A percentile compares a stretch with the other conserved stretches of the same genome.
Evolutionary conservation across 2,329 filamentous ascomycete species (phyloP).

Genomic region (Botrytis hyacinthi): DNA sequence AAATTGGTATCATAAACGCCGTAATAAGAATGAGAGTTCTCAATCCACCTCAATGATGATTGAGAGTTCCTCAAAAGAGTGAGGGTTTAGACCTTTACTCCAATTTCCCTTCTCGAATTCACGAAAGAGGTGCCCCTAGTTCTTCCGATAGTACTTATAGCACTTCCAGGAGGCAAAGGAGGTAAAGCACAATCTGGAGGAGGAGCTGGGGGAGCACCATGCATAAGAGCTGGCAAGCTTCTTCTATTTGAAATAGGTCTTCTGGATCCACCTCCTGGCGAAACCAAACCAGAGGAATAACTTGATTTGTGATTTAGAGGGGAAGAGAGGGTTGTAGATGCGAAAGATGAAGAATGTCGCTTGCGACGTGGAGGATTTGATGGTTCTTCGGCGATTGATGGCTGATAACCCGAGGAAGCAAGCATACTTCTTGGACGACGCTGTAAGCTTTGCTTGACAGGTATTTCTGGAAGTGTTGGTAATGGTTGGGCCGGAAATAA

Average conservation of each 20-base stretch:
- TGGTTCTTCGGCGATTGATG: background rate
- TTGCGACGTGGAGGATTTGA: conserved; percentile 4
- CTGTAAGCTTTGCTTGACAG: background rate
- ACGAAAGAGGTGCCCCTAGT: background rate
- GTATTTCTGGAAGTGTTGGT: background rate
- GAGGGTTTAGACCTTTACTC: background rate
- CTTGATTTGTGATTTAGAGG: conserved; percentile 4
- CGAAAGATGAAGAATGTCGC: conserved; percentile 13
- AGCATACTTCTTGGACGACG: conserved; percentile 18
- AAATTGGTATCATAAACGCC: conserved; percentile 8
- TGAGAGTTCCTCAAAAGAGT: background rate
- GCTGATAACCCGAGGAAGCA: background rate
- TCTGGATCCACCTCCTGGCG: conserved; percentile 17
- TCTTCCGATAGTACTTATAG: background rate
- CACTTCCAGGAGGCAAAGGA: conserved; percentile 31
- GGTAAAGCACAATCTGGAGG: conserved; percentile 38
- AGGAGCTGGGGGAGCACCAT: conserved; percentile 37
- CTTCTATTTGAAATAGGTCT: conserved; percentile 27
- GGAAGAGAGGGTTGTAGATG: conserved; percentile 7
- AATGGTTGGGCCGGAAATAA: background rate
- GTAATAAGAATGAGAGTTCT: background rate
- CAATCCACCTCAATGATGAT: background rate
- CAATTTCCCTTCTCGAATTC: conserved; percentile 7
- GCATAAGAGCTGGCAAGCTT: conserved; percentile 33
- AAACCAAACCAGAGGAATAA: background rate